Conservation (phyloP, 768 basidiomycete species). For the Boletus barrowsii region DNA sequence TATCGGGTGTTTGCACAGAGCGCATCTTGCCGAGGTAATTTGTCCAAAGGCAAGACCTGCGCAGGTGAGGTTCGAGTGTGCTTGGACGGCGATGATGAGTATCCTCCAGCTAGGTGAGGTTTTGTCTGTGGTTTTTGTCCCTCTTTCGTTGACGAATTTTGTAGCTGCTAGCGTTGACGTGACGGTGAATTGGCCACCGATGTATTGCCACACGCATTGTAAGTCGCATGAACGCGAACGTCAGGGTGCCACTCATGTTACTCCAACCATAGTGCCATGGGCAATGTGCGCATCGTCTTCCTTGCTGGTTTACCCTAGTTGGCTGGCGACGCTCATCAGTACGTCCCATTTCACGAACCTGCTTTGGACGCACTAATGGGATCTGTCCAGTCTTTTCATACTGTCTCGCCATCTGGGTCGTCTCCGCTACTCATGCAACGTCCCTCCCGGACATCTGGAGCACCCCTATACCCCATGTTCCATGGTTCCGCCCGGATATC, state of each 20-base stretch:
- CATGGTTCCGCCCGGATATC: conserved; percentile 50
- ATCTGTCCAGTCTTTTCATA: conserved; percentile 46
- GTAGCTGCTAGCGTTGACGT: conserved; percentile 49
- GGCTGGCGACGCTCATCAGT: conserved; percentile 50
- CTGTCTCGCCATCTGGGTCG: conserved; percentile 50
- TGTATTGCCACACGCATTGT: conserved; percentile 37
- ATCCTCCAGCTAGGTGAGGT: conserved; percentile 49
- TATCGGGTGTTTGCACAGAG: conserved; percentile 14
- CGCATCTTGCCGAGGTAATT: conserved; percentile 36
- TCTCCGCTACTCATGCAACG: conserved; percentile 43
- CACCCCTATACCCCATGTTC: conserved; percentile 46
- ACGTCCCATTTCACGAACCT: conserved; percentile 20
- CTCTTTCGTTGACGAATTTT: neutral
- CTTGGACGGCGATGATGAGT: conserved; percentile 51
- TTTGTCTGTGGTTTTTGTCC: neutral
- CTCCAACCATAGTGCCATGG: conserved; percentile 34
- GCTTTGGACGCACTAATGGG: neutral
- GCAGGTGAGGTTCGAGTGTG: conserved; percentile 50
- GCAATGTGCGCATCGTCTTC: conserved; percentile 46
- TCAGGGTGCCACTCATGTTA: conserved; percentile 3
- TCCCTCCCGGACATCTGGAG: conserved; percentile 50
- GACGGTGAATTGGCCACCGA: conserved; percentile 43
- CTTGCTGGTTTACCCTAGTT: conserved; percentile 45
- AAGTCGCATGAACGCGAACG: conserved; percentile 10
- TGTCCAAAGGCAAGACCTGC: conserved; percentile 38